A percentile compares a stretch with the other conserved stretches of the same genome.
These are phyloP conservation scores for Bolboschoenus planiculmis DNA, from an alignment of 176 grass and related monocot species.

Conservation along the genomic window DNA sequence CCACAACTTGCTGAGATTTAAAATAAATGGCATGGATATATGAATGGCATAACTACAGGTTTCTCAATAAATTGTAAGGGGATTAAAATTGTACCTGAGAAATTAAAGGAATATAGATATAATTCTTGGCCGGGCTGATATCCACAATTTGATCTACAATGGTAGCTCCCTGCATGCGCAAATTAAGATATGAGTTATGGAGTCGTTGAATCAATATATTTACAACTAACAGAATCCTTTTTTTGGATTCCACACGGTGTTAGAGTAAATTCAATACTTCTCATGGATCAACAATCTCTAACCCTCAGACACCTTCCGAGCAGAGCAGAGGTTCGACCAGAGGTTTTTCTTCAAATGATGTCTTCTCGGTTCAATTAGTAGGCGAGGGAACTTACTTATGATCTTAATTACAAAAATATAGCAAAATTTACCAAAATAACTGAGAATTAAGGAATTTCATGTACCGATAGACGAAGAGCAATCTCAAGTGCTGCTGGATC, in stretches of 20 bases:
- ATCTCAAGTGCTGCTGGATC: conserved; percentile 87
- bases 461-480: conserved; percentile 80
- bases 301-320: not conserved
- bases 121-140: conserved; percentile 83
- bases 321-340: not conserved
- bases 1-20: conserved; percentile 54
- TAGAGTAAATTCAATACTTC: no score
- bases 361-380: not conserved
- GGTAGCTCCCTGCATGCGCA: conserved; percentile 67
- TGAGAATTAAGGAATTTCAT: not conserved
- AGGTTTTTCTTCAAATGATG: not conserved
- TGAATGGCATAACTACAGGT: conserved; percentile 16
- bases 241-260: not conserved
- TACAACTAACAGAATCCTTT: not conserved
- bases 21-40: conserved; percentile 1
- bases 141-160: conserved; percentile 81
- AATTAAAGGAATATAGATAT: conserved; percentile 67
- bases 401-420: not conserved
- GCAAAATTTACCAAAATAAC: conserved; percentile 5
- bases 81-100: conserved; percentile 43
- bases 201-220: not conserved
- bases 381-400: not conserved
- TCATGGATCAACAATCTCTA: no score
- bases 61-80: conserved; percentile 17
- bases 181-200: not conserved